Evolutionary conservation across 306 rosid genomes (phyloP).

Genomic region (Herpetospermum pedunculosum): DNA sequence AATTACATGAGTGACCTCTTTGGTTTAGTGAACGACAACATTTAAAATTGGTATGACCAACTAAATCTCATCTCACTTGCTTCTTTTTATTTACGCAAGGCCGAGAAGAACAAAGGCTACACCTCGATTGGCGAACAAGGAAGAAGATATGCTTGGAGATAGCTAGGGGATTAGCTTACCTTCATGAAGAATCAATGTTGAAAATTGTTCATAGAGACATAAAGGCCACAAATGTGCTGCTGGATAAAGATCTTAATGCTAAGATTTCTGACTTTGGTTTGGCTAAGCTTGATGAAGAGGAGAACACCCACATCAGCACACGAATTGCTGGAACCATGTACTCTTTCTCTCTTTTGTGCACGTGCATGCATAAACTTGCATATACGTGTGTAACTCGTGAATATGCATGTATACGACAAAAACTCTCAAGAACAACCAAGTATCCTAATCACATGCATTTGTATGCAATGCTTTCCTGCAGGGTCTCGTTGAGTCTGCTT

Average conservation of each 20-base stretch:
- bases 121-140: conserved; percentile 66
- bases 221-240: conserved; percentile 82
- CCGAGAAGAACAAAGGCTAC: conserved; percentile 31
- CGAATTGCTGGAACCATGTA: conserved; percentile 84
- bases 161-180: conserved; percentile 73
- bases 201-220: conserved; percentile 92
- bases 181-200: conserved; percentile 82
- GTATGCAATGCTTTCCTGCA: background rate
- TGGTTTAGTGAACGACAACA: background rate
- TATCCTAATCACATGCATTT: background rate
- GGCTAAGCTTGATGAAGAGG: conserved; percentile 92
- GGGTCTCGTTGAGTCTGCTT: background rate
- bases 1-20: conserved; percentile 6
- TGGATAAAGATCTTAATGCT: conserved; percentile 64
- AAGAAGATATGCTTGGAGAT: conserved; percentile 60
- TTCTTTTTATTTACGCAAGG: conserved; percentile 26
- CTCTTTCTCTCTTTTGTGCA: conserved; percentile 4
- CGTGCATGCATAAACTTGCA: background rate
- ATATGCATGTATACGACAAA: background rate
- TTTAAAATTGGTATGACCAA: background rate
- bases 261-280: conserved; percentile 93
- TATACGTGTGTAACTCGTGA: background rate
- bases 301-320: conserved; percentile 76
- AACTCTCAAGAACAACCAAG: background rate
- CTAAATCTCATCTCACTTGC: background rate